Evolutionary conservation across 2,329 filamentous ascomycete species (phyloP), one percentile per base, ranked within the genome.

Genomic region (Aureobasidium sp.): DNA sequence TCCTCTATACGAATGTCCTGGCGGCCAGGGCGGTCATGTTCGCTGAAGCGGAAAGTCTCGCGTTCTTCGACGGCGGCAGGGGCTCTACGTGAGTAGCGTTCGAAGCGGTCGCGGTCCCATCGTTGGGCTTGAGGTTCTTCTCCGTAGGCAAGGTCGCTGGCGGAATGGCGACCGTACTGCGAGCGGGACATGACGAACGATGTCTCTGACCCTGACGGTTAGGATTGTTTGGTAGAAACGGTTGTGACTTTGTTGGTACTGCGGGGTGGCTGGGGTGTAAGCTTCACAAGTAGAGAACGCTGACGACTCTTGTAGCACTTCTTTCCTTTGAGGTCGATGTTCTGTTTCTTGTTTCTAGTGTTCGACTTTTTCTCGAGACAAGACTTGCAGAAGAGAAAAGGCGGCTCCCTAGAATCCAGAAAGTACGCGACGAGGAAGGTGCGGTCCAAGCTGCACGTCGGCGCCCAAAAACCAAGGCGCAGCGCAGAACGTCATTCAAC

Each of bases 71-170:
- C 70, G n/a, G 66, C 66, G 39, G 66, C 55, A 51, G 65, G 64
- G 48, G 46, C 50, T 43, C 73, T 69, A 17, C 55, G 55, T 26
- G 41, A 32, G 69, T 77, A 75, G 63, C 77, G 75, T 70, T 81
- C 79, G 65, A 81, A 81, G 63, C 75, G 75, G 63, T 79, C 78
- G 63, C 79, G 74, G 66, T 81, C 79, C 79, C 79, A 81, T 67
- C 79, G 73, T 66, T 79, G 72, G 56, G 71, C 68, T 41, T 63
- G 63, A n/a, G 75, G 74, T 26, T 77, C 73, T 32, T 79, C 78
- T 64, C 72, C 74, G 66, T 73, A 74, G 47, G 74, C 74, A 51
- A 79, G 71, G 62, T 76, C 73, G 65, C 76, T 76, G 24, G 74
- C 74, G n/a, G 76, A 77, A 29, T 65, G 60, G 26, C 66, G 64